A percentile compares a stretch with the other conserved stretches of the same genome.
Evolutionary conservation across 2,329 filamentous ascomycete species (phyloP).

Genomic region (Aspergillus calidoustus): DNA sequence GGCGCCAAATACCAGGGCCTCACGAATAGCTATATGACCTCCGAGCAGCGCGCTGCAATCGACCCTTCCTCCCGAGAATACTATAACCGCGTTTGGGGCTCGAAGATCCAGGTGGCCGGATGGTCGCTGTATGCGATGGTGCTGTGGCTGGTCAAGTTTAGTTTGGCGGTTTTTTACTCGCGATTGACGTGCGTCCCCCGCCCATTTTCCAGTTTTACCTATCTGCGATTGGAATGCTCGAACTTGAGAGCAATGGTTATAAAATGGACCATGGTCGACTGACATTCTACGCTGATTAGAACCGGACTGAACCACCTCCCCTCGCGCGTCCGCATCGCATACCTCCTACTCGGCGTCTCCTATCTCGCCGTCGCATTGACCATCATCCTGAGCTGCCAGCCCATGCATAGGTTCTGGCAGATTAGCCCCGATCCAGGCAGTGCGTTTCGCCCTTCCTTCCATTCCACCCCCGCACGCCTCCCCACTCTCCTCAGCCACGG

Average conservation of each 20-base stretch:
- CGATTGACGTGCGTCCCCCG: slow-evolving; percentile 49
- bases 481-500: background rate
- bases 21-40: slow-evolving; percentile 61
- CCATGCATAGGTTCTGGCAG: slow-evolving; percentile 62
- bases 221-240: background rate
- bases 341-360: slow-evolving; percentile 52
- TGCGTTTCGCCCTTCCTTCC: slow-evolving; percentile 36
- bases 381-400: slow-evolving; percentile 58
- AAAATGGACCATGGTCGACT: background rate
- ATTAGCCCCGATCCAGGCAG: slow-evolving; percentile 62
- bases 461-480: too few relatives aligned
- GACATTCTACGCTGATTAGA: slow-evolving; percentile 28
- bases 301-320: slow-evolving; percentile 45
- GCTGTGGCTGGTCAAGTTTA: slow-evolving; percentile 57
- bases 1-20: slow-evolving; percentile 53
- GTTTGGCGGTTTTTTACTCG: slow-evolving; percentile 60
- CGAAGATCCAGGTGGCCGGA: slow-evolving; percentile 56
- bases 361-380: slow-evolving; percentile 54
- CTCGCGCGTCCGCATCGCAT: slow-evolving; percentile 54
- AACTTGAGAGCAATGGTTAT: background rate
- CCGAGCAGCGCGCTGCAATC: slow-evolving; percentile 52
- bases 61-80: slow-evolving; percentile 52
- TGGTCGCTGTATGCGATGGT: slow-evolving; percentile 60
- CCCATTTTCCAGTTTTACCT: too few relatives aligned
- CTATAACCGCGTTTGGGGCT: slow-evolving; percentile 53